A percentile compares a stretch with the other conserved stretches of the same genome.
Evolutionary conservation across 83 land plant species (phyloP).

Genomic region (Larix sibirica): DNA sequence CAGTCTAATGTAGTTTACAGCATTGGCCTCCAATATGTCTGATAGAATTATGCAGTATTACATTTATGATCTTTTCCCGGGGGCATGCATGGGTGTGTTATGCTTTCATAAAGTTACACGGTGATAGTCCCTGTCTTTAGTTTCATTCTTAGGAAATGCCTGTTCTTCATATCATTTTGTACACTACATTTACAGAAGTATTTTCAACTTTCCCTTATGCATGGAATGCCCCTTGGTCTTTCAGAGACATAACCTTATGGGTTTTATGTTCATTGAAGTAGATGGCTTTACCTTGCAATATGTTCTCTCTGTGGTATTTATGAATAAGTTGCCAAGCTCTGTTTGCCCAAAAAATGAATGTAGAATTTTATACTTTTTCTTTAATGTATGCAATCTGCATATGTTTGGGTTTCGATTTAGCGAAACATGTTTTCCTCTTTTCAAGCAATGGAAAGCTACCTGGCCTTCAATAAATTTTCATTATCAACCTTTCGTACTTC

Average conservation of each 20-base stretch:
- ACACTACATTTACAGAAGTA: background rate
- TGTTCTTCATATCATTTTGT: background rate
- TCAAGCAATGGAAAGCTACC: background rate
- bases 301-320: background rate
- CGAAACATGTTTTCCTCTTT: too few species aligned
- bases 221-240: background rate
- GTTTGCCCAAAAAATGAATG: background rate
- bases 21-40: background rate
- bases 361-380: background rate
- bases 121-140: too few species aligned
- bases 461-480: too few species aligned
- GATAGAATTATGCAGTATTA: background rate
- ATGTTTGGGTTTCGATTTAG: background rate
- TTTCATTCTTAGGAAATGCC: background rate
- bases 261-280: background rate
- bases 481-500: background rate
- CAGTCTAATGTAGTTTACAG: background rate
- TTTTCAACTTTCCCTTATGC: background rate
- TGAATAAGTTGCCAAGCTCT: background rate
- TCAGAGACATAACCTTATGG: background rate
- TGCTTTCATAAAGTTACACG: background rate
- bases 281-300: background rate
- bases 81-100: background rate
- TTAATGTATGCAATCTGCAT: background rate
- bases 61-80: background rate